Evolutionary conservation across 2,329 filamentous ascomycete species (phyloP).

Genomic region (Colletotrichum scovillei): DNA sequence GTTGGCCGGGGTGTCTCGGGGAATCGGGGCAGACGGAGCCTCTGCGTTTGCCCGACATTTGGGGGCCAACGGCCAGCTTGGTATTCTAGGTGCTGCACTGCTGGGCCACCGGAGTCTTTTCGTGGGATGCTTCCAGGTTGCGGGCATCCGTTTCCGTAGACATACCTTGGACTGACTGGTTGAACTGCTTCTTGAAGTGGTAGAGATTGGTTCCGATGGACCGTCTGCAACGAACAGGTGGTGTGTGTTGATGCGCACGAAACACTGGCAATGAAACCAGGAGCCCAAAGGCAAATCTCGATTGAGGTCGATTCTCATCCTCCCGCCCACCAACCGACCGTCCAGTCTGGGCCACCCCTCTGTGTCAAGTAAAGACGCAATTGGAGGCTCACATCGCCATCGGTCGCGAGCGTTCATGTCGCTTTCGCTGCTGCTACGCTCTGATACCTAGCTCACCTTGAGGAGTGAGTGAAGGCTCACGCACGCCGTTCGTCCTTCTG

Average conservation of each 20-base stretch:
- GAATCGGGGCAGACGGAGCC: slow-evolving; percentile 19
- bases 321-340: not conserved
- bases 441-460: not conserved
- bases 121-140: slow-evolving; percentile 20
- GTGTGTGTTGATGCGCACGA: slow-evolving; percentile 13
- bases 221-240: slow-evolving; percentile 11
- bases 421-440: not conserved
- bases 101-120: slow-evolving; percentile 22
- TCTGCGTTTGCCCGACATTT: not conserved
- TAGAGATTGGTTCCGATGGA: not conserved
- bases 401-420: not conserved
- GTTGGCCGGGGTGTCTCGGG: not conserved
- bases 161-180: not conserved
- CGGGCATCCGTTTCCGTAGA: not conserved
- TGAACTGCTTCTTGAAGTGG: not conserved
- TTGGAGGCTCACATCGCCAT: not conserved
- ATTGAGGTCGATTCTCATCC: not conserved
- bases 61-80: not conserved
- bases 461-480: not conserved
- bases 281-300: slow-evolving; percentile 10
- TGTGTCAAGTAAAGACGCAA: not conserved
- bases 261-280: slow-evolving; percentile 19
- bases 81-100: not conserved
- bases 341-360: not conserved
- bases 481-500: not conserved